Percentiles rank a stretch among this genome's conserved stretches.
Conservation (phyloP, 164 flowering plant genomes). For the Vitis labrusca region DNA sequence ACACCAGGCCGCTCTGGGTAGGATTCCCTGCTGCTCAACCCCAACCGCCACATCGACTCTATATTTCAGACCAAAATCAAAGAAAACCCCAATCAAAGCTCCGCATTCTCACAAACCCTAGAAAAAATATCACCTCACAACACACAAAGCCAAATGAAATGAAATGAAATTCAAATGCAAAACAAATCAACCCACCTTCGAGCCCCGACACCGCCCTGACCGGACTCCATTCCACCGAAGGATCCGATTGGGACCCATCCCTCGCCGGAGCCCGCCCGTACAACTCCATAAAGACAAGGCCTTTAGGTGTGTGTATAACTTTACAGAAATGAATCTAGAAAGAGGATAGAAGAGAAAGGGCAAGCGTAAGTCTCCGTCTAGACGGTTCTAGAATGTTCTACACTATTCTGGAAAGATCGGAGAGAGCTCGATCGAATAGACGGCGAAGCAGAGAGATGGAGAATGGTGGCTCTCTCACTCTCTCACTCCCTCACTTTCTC, state of each 20-base stretch:
- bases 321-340: slow-evolving; percentile 14
- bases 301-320: neutral
- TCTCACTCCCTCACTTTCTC: slow-evolving; percentile 5
- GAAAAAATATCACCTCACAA: neutral
- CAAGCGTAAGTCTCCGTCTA: neutral
- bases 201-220: slow-evolving; percentile 47
- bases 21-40: slow-evolving; percentile 41
- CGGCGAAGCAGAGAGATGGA: neutral
- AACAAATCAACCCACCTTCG: slow-evolving; percentile 46
- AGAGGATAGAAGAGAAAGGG: neutral
- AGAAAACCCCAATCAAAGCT: slow-evolving; percentile 22
- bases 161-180: slow-evolving; percentile 8
- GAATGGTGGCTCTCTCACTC: slow-evolving; percentile 15
- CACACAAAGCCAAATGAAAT: slow-evolving; percentile 4
- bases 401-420: slow-evolving; percentile 12
- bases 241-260: slow-evolving; percentile 53
- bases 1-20: slow-evolving; percentile 84
- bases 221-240: slow-evolving; percentile 42
- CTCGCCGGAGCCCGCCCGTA: slow-evolving; percentile 45
- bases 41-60: slow-evolving; percentile 70
- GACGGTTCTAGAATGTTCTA: neutral
- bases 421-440: neutral
- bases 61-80: slow-evolving; percentile 18
- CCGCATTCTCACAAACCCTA: slow-evolving; percentile 13
- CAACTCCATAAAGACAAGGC: slow-evolving; percentile 42